Base-by-base conservation (phyloP, 2,329 filamentous ascomycete species). In the Fusarium tjaetaba region DNA sequence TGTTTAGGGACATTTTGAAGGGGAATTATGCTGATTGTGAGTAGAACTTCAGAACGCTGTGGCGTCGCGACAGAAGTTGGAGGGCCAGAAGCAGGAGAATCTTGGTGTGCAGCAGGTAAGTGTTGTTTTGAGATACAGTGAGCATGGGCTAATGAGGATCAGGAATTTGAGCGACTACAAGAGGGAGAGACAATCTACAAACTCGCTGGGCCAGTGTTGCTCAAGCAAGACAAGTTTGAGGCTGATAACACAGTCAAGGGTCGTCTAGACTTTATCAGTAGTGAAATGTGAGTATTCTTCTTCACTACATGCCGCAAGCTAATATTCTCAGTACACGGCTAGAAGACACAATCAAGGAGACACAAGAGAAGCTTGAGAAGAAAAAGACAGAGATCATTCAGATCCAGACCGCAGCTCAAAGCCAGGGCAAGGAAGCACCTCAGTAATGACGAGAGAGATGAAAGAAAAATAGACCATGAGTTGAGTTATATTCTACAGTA, bases 81-180 rank as follows among this genome's bases (percentile, higher is more conserved):
- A 98, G 81, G 93, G 95, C 11, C 96, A 99, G 83, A 93, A 93
- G 81, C 94, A 97, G 80, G 96, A 99, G 82, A 99, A 98, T 81
- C 85, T 92, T 55, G 92, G 93, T 22, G 96, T 99, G 15, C 91
- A 97, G 82, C 93, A 94, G 84, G 94, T 94, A 76, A 49, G 82
- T 61, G 36, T 15, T 39, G 24, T 36, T 30, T 11, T 14, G 14
- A 55, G 24, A 32, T 46, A 48, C 18, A 28, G 22, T 32, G 58
- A 43, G 11, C 36, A 55, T 26, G 34, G 48, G 49, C 68, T 80
- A 63, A 80, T 26, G 14, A 43, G 16, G 22, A 39, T 18, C 73
- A 96, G 92, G 96, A 98, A 83, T 98, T 98, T 82, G 87, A 90
- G 45, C 88, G 88, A 61, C 87, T 98, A 67, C 89, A 91, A 77